These are phyloP conservation scores for Leptoxyphium fumago DNA, from an alignment of 2,329 filamentous ascomycete species.

Conservation along the genomic window DNA sequence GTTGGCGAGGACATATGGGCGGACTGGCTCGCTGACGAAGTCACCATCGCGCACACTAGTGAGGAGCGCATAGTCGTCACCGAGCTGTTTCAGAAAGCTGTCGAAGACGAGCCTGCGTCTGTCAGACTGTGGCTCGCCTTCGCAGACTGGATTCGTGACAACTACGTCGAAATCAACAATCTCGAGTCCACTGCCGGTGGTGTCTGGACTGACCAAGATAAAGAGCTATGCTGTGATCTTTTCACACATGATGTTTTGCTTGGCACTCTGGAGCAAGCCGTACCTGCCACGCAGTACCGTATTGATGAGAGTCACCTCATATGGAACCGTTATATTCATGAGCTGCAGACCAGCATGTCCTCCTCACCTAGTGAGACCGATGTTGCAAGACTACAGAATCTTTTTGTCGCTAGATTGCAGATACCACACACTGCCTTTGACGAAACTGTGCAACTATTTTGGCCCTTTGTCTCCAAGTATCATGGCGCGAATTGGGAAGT, in stretches of 20 bases:
- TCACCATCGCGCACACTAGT: slow-evolving; percentile 43
- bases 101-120: slow-evolving; percentile 57
- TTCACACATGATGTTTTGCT: slow-evolving; percentile 55
- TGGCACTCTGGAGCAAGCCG: slow-evolving; percentile 56
- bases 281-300: slow-evolving; percentile 57
- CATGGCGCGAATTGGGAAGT: slow-evolving; percentile 51
- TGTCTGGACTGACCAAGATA: slow-evolving; percentile 50
- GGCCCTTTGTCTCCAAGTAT: slow-evolving; percentile 58
- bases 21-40: slow-evolving; percentile 61
- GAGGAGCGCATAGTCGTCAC: slow-evolving; percentile 55
- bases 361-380: slow-evolving; percentile 39
- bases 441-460: slow-evolving; percentile 59
- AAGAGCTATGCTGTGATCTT: slow-evolving; percentile 51
- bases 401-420: slow-evolving; percentile 55
- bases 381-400: slow-evolving; percentile 49
- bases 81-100: slow-evolving; percentile 57
- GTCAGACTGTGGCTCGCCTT: slow-evolving; percentile 62
- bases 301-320: slow-evolving; percentile 62
- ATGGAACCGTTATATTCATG: slow-evolving; percentile 60
- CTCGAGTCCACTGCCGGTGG: slow-evolving; percentile 31
- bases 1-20: slow-evolving; percentile 66
- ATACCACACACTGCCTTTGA: slow-evolving; percentile 65
- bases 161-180: slow-evolving; percentile 50
- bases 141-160: slow-evolving; percentile 61
- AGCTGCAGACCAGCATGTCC: slow-evolving; percentile 53